Conservation (phyloP, 805 yeast species). For the Kodamaea laetipori region DNA sequence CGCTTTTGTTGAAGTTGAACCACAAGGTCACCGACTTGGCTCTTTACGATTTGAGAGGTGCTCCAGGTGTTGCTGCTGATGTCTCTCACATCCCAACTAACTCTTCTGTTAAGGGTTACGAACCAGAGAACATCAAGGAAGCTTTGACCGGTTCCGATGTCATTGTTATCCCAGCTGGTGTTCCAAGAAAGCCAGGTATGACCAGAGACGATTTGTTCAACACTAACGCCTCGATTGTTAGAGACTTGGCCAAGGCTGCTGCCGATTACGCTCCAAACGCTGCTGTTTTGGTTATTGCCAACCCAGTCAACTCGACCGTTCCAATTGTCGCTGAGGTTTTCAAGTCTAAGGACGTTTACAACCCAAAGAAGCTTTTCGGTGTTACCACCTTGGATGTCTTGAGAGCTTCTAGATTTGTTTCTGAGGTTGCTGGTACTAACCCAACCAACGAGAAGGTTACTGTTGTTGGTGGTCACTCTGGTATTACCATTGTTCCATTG, state of each 20-base stretch:
- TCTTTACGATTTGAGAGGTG: constrained; percentile 86
- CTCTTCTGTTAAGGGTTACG: constrained; percentile 84
- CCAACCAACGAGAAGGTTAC: constrained; percentile 77
- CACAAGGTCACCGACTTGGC: constrained; percentile 84
- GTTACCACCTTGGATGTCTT: constrained; percentile 93
- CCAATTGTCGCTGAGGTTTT: constrained; percentile 94
- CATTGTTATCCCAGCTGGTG: constrained; percentile 95
- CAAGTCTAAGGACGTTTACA: constrained; percentile 81
- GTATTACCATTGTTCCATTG: constrained; percentile 93
- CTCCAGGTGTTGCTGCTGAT: constrained; percentile 97
- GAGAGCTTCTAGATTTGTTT: constrained; percentile 84
- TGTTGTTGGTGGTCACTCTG: constrained; percentile 97
- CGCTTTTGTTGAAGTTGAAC: constrained; percentile 82
- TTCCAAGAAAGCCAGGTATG: constrained; percentile 99
- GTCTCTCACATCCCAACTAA: constrained; percentile 91
- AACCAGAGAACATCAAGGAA: constrained; percentile 71
- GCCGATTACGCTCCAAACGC: constrained; percentile 87
- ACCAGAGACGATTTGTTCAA: constrained; percentile 96
- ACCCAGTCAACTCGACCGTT: constrained; percentile 97
- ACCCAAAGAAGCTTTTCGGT: constrained; percentile 91
- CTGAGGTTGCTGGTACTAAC: constrained; percentile 66
- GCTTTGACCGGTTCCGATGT: constrained; percentile 83
- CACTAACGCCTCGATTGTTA: constrained; percentile 93
- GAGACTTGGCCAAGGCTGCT: constrained; percentile 84
- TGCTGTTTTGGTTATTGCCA: constrained; percentile 77